These are phyloP conservation scores for Cytospora schulzeri DNA, from an alignment of 2,329 filamentous ascomycete species.

Conservation along the genomic window DNA sequence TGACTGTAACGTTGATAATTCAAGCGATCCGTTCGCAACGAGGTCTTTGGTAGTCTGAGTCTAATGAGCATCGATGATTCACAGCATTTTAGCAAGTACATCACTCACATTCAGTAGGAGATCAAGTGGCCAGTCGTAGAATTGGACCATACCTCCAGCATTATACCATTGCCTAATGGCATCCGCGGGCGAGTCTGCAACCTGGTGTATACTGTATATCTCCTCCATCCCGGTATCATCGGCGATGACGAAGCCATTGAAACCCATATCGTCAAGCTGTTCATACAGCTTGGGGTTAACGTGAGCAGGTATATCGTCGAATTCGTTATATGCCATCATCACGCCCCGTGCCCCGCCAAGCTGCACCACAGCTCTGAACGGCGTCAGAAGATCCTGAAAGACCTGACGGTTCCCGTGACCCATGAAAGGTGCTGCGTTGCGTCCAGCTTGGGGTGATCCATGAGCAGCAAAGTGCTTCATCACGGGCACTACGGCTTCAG, in stretches of 20 bases:
- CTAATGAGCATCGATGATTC: background rate
- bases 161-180: conserved; percentile 48
- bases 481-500: conserved; percentile 46
- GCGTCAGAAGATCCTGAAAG: conserved; percentile 44
- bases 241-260: conserved; percentile 45
- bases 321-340: conserved; percentile 49
- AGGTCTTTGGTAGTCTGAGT: conserved; percentile 34
- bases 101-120: conserved; percentile 38
- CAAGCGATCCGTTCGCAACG: conserved; percentile 40
- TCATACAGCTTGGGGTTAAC: conserved; percentile 44
- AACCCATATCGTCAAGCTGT: conserved; percentile 43
- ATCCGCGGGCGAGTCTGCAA: conserved; percentile 42
- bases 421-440: conserved; percentile 48
- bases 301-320: conserved; percentile 44
- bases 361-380: conserved; percentile 47
- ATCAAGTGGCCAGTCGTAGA: conserved; percentile 46
- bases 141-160: conserved; percentile 48
- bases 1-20: conserved; percentile 39
- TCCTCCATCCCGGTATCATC: conserved; percentile 44
- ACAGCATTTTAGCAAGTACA: background rate
- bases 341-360: conserved; percentile 45
- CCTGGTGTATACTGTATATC: conserved; percentile 39
- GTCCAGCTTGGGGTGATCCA: conserved; percentile 44
- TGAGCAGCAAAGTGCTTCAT: conserved; percentile 51
- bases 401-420: conserved; percentile 46